phyloP scores from a whole-genome alignment of 768 basidiomycete species.

The Mycena chlorophos region DNA sequence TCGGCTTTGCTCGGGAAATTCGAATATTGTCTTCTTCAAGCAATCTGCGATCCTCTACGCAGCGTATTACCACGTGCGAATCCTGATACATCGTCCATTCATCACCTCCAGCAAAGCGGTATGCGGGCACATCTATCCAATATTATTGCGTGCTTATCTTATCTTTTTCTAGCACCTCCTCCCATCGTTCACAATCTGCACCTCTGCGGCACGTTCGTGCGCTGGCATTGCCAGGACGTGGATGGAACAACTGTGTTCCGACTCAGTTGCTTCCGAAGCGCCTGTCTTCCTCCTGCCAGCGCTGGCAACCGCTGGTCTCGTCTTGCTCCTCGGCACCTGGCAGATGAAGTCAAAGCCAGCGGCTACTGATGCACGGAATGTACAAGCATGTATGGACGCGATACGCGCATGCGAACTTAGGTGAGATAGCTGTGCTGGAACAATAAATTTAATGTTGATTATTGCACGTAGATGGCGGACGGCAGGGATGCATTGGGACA shows the following conservation, averaged over 20 bases:
- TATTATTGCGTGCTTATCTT: background rate
- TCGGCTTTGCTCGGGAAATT: background rate
- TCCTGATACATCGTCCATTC: constrained; percentile 18
- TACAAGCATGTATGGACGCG: background rate
- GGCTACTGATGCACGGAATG: background rate
- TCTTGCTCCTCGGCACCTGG: constrained; percentile 2
- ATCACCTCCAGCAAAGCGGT: constrained; percentile 15
- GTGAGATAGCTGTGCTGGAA: background rate
- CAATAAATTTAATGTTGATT: background rate
- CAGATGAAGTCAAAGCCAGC: background rate
- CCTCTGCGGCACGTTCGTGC: background rate
- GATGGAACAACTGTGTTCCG: background rate
- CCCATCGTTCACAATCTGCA: background rate
- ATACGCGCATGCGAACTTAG: background rate
- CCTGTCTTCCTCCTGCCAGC: background rate
- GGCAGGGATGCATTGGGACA: background rate
- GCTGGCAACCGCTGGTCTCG: background rate
- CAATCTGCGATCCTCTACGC: constrained; percentile 13
- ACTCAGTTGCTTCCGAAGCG: background rate
- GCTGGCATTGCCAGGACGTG: background rate
- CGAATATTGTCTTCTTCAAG: constrained; percentile 10
- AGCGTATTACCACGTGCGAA: constrained; percentile 11
- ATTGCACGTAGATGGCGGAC: background rate
- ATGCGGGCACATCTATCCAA: background rate
- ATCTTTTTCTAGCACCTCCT: background rate